phyloP scores from a whole-genome alignment of 2,329 filamentous ascomycete species.

The Scytalidium lignicola region DNA sequence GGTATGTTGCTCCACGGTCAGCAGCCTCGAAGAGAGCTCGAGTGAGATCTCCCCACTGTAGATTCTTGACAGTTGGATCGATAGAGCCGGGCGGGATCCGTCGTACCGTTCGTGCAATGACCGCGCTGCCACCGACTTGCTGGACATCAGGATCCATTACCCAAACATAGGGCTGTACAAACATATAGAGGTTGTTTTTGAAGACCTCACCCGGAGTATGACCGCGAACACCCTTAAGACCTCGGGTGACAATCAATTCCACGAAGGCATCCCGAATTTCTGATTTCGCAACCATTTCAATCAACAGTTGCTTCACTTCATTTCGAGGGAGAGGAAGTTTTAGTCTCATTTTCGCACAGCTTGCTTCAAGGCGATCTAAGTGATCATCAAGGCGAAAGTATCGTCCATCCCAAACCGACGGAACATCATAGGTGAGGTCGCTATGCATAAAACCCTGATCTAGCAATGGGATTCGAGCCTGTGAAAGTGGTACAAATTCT shows the following conservation, averaged over 20 bases:
- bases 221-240: slow-evolving; percentile 37
- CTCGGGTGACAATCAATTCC: slow-evolving; percentile 46
- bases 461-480: slow-evolving; percentile 42
- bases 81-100: slow-evolving; percentile 39
- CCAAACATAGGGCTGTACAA: slow-evolving; percentile 44
- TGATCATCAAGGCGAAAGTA: slow-evolving; percentile 49
- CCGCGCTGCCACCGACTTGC: slow-evolving; percentile 32
- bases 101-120: slow-evolving; percentile 41
- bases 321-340: slow-evolving; percentile 35
- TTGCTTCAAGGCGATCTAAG: slow-evolving; percentile 35
- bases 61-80: slow-evolving; percentile 47
- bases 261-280: slow-evolving; percentile 46
- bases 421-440: slow-evolving; percentile 48
- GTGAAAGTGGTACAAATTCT: slow-evolving; percentile 35
- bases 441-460: slow-evolving; percentile 49
- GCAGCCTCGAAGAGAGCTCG: slow-evolving; percentile 40
- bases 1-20: slow-evolving; percentile 41
- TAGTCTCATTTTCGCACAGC: slow-evolving; percentile 41
- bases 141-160: slow-evolving; percentile 43
- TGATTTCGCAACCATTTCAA: slow-evolving; percentile 40
- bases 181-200: slow-evolving; percentile 40
- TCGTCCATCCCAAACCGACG: slow-evolving; percentile 45
- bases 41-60: slow-evolving; percentile 45
- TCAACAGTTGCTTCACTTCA: slow-evolving; percentile 33
- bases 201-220: slow-evolving; percentile 27